Conservation (phyloP, 1,284 basidiomycete genomes). For the Moesziomyces sp. region DNA sequence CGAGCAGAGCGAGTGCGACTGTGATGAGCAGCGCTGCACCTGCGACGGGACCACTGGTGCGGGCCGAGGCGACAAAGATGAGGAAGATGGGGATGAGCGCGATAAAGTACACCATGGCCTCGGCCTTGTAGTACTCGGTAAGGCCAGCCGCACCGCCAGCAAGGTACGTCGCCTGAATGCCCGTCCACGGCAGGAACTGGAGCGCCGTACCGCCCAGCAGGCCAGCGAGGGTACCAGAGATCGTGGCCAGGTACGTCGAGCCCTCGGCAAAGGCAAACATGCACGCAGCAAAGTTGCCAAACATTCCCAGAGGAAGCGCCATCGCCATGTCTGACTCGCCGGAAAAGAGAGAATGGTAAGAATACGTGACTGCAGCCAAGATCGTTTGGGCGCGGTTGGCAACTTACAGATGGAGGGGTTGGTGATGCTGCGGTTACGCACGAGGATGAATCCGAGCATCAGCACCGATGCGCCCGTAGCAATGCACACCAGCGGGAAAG, state of each 20-base stretch:
- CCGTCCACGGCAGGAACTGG: conserved; percentile 57
- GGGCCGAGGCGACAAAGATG: conserved; percentile 44
- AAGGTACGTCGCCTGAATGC: conserved; percentile 47
- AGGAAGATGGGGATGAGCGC: conserved; percentile 54
- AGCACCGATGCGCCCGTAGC: conserved; percentile 45
- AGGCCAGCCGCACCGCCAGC: conserved; percentile 17
- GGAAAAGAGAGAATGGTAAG: too few species aligned
- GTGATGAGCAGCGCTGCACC: conserved; percentile 38
- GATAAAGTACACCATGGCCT: conserved; percentile 40
- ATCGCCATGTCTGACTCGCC: conserved; percentile 10
- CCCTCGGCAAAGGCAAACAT: conserved; percentile 55
- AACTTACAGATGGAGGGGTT: conserved; percentile 40
- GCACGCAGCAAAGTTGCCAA: conserved; percentile 52
- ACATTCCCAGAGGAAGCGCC: conserved; percentile 46
- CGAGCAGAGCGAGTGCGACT: conserved; percentile 37
- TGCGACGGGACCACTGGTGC: conserved; percentile 32
- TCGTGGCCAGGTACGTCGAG: conserved; percentile 50
- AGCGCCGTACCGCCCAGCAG: conserved; percentile 37
- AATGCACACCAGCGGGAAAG: conserved; percentile 48
- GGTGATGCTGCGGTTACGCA: conserved; percentile 24
- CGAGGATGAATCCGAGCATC: conserved; percentile 36
- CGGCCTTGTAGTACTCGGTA: conserved; percentile 32
- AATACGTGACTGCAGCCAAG: too few species aligned
- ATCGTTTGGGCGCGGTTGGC: too few species aligned
- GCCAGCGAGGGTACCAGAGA: conserved; percentile 37